Evolutionary conservation across 2,329 filamentous ascomycete genomes (phyloP), one percentile per base, ranked within the genome.

Genomic region (Colletotrichum spaethianum): DNA sequence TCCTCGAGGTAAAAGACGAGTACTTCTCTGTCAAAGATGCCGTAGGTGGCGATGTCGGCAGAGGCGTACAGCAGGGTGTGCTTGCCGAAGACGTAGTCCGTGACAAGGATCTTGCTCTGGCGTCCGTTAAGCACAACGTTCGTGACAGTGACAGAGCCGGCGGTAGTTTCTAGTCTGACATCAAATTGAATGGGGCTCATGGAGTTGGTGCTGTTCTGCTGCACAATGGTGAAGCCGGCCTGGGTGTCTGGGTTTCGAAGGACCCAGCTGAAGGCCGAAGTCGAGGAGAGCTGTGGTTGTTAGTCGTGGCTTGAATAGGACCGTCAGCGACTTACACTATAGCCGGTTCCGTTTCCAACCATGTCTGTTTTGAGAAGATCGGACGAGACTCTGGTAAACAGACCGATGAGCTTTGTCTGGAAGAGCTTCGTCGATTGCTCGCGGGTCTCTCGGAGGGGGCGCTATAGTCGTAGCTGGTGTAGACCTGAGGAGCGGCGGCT

Each of bases 31-130:
- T 87, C 82, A 0, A 80, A 57, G 85, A 82, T n/a, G 89, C 81
- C 46, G 88, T 91, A 93, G 0, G 91, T 93, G 73, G 91, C 90
- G 36, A 94, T 87, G 75, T 94, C 92, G 0, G 91, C 91, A 2
- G 92, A 92, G 0, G 90, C 93, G 80, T 93, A 94, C 0, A 93
- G 79, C n/a, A 94, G 77, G 1, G 83, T 88, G 9, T 84, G 81
- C 20, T 87, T 86, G 0, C 89, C 90, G 56, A 93, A 80, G 20
- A 89, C 83, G 72, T 93, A 94, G 74, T 94, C 90, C 0, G 87
- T 90, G 3, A 93, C 88, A 75, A 92, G 90, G 50, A 93, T 87
- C 80, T 89, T 93, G 1, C 91, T 92, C 77, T 94, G 92, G 28
- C 92, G 84, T 0, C 92, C 89, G 53, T 87, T 86, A 4, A 94